A percentile compares a stretch with the other conserved stretches of the same genome.
Evolutionary conservation across 176 grass and related monocot species (phyloP).

Genomic region (Avena insularis): DNA sequence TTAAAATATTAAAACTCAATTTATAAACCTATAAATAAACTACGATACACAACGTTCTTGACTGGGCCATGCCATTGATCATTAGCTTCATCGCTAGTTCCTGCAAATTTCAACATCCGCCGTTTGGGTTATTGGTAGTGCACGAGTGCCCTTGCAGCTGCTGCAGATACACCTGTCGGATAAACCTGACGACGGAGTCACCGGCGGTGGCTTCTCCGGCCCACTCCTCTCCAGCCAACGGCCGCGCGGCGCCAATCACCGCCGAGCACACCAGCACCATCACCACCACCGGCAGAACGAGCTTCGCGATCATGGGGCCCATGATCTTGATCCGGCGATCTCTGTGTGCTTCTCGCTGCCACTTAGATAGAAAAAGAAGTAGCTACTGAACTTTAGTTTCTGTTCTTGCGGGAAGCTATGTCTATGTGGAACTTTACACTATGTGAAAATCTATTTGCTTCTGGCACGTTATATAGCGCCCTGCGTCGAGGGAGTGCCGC

Average conservation of each 20-base stretch:
- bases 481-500: no score
- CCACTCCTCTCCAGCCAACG: slow-evolving; percentile 18
- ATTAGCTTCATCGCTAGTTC: neutral
- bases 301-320: slow-evolving; percentile 12
- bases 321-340: slow-evolving; percentile 18
- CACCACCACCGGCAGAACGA: slow-evolving; percentile 37
- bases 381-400: neutral
- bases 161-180: slow-evolving; percentile 42
- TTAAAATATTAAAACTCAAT: neutral
- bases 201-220: slow-evolving; percentile 15
- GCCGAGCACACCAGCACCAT: slow-evolving; percentile 33
- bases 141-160: slow-evolving; percentile 39
- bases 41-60: neutral
- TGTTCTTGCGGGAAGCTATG: no score
- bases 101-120: slow-evolving; percentile 36
- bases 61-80: neutral
- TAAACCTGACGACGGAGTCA: slow-evolving; percentile 30
- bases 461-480: no score
- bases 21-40: neutral
- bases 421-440: no score
- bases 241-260: slow-evolving; percentile 20
- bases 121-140: slow-evolving; percentile 42
- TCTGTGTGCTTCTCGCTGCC: neutral
- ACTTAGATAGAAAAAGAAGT: neutral
- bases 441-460: no score